phyloP scores from a whole-genome alignment of 306 rosid species.

The Sicyos edulis region DNA sequence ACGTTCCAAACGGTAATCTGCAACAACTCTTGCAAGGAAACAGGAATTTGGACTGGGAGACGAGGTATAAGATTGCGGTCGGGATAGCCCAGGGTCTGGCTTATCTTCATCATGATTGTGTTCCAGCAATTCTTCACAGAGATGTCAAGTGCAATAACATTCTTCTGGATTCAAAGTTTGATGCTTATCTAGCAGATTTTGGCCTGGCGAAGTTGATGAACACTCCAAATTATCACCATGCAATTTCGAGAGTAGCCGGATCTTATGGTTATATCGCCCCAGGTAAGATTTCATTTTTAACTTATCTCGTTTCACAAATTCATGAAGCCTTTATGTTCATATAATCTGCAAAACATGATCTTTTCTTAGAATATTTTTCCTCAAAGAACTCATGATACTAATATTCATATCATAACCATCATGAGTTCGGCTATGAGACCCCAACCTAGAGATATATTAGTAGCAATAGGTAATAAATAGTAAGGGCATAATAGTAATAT shows the following conservation, averaged over 20 bases:
- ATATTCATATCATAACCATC: too few species aligned
- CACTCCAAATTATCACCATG: slow-evolving; percentile 74
- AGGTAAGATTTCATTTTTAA: slow-evolving; percentile 41
- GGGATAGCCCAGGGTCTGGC: slow-evolving; percentile 93
- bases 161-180: slow-evolving; percentile 80
- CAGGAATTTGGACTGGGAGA: slow-evolving; percentile 90
- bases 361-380: background rate
- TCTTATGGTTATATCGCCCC: slow-evolving; percentile 98
- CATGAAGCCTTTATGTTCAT: background rate
- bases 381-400: too few species aligned
- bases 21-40: slow-evolving; percentile 74
- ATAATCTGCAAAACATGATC: slow-evolving; percentile 10
- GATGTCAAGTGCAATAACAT: slow-evolving; percentile 98
- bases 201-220: slow-evolving; percentile 92
- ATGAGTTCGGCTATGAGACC: too few species aligned
- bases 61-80: slow-evolving; percentile 88
- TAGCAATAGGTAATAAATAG: too few species aligned
- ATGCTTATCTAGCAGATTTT: slow-evolving; percentile 88
- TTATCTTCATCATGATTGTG: slow-evolving; percentile 95
- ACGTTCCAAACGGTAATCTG: slow-evolving; percentile 81
- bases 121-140: slow-evolving; percentile 86
- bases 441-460: too few species aligned
- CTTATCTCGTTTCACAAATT: background rate
- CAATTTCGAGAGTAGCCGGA: slow-evolving; percentile 95
- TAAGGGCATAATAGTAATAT: too few species aligned